phyloP scores from a whole-genome alignment of 2,329 filamentous ascomycete species.

The Elsinoe batatas region DNA sequence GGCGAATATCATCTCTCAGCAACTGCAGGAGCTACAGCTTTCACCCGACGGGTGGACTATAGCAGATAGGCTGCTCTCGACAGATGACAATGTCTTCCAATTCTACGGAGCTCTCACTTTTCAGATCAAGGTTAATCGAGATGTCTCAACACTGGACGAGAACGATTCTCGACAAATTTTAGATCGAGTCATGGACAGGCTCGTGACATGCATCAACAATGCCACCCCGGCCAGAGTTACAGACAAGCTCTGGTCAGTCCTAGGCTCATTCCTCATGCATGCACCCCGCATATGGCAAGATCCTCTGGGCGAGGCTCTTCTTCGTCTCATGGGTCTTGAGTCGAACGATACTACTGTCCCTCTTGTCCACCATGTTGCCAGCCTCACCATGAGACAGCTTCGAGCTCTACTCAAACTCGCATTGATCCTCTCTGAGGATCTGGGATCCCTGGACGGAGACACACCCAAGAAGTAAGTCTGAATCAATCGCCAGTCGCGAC shows the following conservation, averaged over 20 bases:
- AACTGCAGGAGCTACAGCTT: constrained; percentile 68
- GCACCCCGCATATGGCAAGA: constrained; percentile 58
- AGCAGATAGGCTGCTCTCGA: constrained; percentile 63
- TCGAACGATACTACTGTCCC: not conserved
- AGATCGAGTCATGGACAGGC: constrained; percentile 19
- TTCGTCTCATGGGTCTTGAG: not conserved
- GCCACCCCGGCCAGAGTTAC: constrained; percentile 43
- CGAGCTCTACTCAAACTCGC: constrained; percentile 39
- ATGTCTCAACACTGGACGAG: constrained; percentile 22
- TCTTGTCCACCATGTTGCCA: not conserved
- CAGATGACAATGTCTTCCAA: constrained; percentile 62
- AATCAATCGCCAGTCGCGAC: constrained; percentile 24
- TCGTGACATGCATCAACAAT: constrained; percentile 14
- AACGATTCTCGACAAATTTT: constrained; percentile 6
- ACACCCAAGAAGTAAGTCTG: constrained; percentile 19
- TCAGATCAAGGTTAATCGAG: constrained; percentile 76
- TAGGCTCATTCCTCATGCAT: constrained; percentile 65
- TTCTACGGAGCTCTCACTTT: constrained; percentile 92
- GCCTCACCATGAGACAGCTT: constrained; percentile 21
- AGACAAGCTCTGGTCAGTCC: constrained; percentile 66
- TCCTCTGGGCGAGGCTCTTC: constrained; percentile 53
- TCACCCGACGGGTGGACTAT: constrained; percentile 77
- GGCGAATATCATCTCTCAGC: constrained; percentile 53
- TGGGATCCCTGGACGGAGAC: not conserved
- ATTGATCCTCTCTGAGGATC: not conserved